Percentiles rank a stretch among this genome's conserved stretches.
These are phyloP conservation scores for Fraxinus pennsylvanica DNA, from an alignment of 257 asterid genomes.

Conservation along the genomic window DNA sequence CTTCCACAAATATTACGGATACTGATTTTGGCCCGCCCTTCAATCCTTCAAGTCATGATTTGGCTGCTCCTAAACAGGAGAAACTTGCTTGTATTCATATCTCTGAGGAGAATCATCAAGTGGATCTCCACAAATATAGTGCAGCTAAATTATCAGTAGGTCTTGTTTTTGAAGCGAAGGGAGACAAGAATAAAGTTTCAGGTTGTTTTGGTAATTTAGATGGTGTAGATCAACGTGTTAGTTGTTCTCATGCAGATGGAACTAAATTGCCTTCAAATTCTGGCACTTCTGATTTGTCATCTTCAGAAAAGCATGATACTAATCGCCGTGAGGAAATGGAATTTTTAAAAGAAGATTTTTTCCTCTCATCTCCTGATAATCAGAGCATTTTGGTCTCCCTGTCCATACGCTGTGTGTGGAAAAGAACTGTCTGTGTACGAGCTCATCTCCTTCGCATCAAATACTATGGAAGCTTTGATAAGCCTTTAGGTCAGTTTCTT, in stretches of 20 bases:
- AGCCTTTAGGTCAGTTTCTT: conserved; percentile 70
- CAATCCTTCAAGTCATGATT: conserved; percentile 10
- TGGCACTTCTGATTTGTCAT: conserved; percentile 29
- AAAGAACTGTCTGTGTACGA: conserved; percentile 74
- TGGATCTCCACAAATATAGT: conserved; percentile 25
- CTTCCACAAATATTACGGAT: conserved; percentile 21
- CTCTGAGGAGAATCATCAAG: conserved; percentile 25
- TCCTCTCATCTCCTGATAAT: conserved; percentile 62
- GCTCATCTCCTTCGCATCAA: conserved; percentile 73
- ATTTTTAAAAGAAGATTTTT: conserved; percentile 51
- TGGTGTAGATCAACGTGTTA: conserved; percentile 31
- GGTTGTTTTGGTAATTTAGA: conserved; percentile 23
- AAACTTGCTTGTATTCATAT: conserved; percentile 40
- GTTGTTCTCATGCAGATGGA: conserved; percentile 37
- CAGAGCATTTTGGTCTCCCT: conserved; percentile 82
- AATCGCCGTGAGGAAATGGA: conserved; percentile 33
- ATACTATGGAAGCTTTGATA: conserved; percentile 71
- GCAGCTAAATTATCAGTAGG: conserved; percentile 27
- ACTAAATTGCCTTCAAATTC: conserved; percentile 29
- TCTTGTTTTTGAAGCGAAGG: conserved; percentile 26
- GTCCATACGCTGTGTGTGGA: conserved; percentile 65
- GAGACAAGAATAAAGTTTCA: conserved; percentile 27
- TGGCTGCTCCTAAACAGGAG: conserved; percentile 32
- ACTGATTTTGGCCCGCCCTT: conserved; percentile 14
- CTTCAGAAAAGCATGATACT: conserved; percentile 32